Base-by-base conservation (phyloP, 2,329 filamentous ascomycete genomes). In the Trichoderma koningii region DNA sequence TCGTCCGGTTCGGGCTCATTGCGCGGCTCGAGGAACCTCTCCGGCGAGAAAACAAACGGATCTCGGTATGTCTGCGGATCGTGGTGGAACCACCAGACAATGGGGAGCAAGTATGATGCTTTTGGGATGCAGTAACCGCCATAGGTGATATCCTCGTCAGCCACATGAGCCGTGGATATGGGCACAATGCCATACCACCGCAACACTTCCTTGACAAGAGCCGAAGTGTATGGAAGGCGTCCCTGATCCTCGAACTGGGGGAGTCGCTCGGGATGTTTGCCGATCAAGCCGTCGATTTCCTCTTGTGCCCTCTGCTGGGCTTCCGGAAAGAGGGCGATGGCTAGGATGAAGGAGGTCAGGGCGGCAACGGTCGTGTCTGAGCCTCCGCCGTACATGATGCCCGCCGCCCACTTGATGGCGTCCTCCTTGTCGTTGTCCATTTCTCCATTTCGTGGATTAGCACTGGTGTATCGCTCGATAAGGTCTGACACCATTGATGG, bases 151-250 rank as follows among this genome's bases (percentile, higher is more conserved):
- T 66, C 65, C 7, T 64, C 44, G 3, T 44, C 48, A 0, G 53
- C 23, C 14, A 10, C 12, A 42, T 64, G 65, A 7, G 47, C 4
- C 10, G 48, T 59, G 12, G 21, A 15, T 2, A 66, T 19, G n/a
- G 65, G 61, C 0, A 53, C 44, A 15, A 64, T n/a, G 2, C 53
- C 17, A 17, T 55, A 64, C 67, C 68, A 74, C 0, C 73, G 52
- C 34, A 68, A 17, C 3, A 66, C 61, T 64, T 74, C 71, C 9
- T 72, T 73, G 3, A 73, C 64, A 19, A 72, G 21, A 4, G 70
- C 71, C 23, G 69, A 42, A n/a, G 71, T 51, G 21, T 73, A 74
- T 3, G 68, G 69, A 26, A 74, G 64, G 0, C 56, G 67, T 2
- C 67, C 67, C 0, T 64, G 66, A 64, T 73, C 72, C 3, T 66